Evolutionary conservation across 2,329 filamentous ascomycete genomes (phyloP), one percentile per base, ranked within the genome.

Genomic region (Cladosporium halotolerans): DNA sequence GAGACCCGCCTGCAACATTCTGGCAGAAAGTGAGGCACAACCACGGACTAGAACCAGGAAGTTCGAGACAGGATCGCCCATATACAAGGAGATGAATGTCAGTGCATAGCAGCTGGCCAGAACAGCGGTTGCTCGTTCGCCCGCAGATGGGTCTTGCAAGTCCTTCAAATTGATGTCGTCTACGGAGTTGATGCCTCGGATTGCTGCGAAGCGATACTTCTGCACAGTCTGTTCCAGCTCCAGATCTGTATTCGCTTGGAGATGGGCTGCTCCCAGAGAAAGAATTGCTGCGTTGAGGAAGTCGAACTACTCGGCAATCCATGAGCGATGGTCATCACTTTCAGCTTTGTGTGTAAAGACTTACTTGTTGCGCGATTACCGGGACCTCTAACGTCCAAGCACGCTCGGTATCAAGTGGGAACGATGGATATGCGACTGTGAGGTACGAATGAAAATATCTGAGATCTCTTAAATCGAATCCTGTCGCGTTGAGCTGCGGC

Each of bases 291-390:
- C n/a, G 36, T 39, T 39, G 36, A 39, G 36, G n/a, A 14, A 39
- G 13, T 39, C 36, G 3, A n/a, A 39, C 36, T 39, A 39, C n/a
- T 13, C 10, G n/a, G n/a, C 36, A 9, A 14, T 39, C 8, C 5
- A n/a, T 39, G 36, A n/a, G 36, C 8, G n/a, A 39, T 8, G 16
- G 36, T 36, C 34, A n/a, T 36, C 10, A 36, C 10, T 5, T n/a
- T 36, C 10, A 11, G 34, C 34, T 4, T 36, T 36, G 8, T 39
- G 14, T 9, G 36, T 13, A 39, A n/a, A 9, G 8, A 8, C 13
- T 10, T 44, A 51, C 48, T 32, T 51, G 41, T 32, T 51, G 48
- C n/a, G 48, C 48, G 19, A 51, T 51, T 7, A 51, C 33, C 7
- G 48, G 48, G 10, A 51, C 38, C 2, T 51, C 48, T 34, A n/a